Evolutionary conservation across 768 basidiomycete genomes (phyloP).

Genomic region (Naganishia friedmannii): DNA sequence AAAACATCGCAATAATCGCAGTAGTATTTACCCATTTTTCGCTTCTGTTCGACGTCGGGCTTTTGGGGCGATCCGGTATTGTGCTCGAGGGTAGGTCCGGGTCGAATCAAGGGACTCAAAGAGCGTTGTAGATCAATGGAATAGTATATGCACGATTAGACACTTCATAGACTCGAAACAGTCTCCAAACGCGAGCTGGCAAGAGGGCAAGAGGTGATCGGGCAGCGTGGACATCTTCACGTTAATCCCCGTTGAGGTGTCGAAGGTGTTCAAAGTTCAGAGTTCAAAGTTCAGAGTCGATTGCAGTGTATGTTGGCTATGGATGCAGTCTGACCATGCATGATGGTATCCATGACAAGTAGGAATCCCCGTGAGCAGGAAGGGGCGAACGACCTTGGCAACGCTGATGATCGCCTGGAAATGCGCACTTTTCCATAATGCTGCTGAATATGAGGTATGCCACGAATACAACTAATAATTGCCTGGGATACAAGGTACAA

Average conservation of each 20-base stretch:
- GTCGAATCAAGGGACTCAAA: not conserved
- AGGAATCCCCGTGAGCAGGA: too few species aligned
- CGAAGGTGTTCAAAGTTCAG: not conserved
- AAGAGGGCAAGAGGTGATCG: not conserved
- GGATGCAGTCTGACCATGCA: too few species aligned
- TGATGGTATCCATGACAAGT: too few species aligned
- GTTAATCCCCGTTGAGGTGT: too few species aligned
- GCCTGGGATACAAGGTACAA: not conserved
- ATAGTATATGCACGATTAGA: not conserved
- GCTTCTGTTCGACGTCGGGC: too few species aligned
- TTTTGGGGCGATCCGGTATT: not conserved
- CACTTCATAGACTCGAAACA: not conserved
- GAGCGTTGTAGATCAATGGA: too few species aligned
- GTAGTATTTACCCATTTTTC: slow-evolving; percentile 45
- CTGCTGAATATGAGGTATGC: not conserved
- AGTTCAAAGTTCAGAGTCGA: too few species aligned
- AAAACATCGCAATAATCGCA: slow-evolving; percentile 47
- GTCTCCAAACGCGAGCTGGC: not conserved
- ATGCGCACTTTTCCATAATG: not conserved
- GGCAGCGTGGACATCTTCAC: not conserved
- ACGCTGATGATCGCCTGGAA: too few species aligned
- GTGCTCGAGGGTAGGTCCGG: not conserved
- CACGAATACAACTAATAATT: slow-evolving; percentile 3
- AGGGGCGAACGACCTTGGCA: too few species aligned
- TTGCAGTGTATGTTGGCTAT: too few species aligned